These are phyloP conservation scores for Talaromyces borbonicus DNA, from an alignment of 495 filamentous ascomycete genomes.

Conservation along the genomic window DNA sequence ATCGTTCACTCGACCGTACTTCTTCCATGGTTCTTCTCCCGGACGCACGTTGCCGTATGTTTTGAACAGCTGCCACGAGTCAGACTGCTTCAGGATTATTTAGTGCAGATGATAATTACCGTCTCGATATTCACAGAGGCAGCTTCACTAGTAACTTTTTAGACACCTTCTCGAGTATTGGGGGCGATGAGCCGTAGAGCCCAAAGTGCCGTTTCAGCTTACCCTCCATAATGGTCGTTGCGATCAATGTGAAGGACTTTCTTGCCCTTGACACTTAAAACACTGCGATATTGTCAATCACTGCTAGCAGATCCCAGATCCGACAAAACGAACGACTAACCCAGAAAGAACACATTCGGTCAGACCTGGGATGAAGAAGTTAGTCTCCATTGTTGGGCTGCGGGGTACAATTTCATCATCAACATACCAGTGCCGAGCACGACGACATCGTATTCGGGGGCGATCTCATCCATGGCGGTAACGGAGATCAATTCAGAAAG, in stretches of 20 bases:
- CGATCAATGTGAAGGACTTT: constrained; percentile 98
- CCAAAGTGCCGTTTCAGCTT: constrained; percentile 25
- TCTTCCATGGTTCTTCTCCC: constrained; percentile 93
- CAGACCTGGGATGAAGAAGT: constrained; percentile 53
- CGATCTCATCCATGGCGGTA: constrained; percentile 86
- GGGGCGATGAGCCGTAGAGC: constrained; percentile 11
- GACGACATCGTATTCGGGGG: constrained; percentile 93
- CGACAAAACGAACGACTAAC: constrained; percentile 36
- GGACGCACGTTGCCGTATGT: constrained; percentile 74
- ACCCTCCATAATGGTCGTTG: constrained; percentile 99
- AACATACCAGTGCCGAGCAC: constrained; percentile 88
- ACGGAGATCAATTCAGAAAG: no score
- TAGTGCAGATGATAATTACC: constrained; percentile 36
- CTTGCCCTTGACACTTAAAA: constrained; percentile 96
- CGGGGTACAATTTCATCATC: constrained; percentile 23
- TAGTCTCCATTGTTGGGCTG: constrained; percentile 18
- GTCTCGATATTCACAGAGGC: constrained; percentile 91
- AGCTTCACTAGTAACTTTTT: constrained; percentile 55
- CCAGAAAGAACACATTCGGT: constrained; percentile 98
- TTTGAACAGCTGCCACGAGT: constrained; percentile 71
- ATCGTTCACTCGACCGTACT: constrained; percentile 92
- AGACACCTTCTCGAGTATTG: constrained; percentile 23
- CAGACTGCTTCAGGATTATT: constrained; percentile 16
- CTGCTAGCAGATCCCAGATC: background rate
- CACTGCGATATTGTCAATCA: constrained; percentile 38